These are phyloP conservation scores for Hyphodiscus hymeniophilus DNA, from an alignment of 495 filamentous ascomycete genomes.

Conservation along the genomic window DNA sequence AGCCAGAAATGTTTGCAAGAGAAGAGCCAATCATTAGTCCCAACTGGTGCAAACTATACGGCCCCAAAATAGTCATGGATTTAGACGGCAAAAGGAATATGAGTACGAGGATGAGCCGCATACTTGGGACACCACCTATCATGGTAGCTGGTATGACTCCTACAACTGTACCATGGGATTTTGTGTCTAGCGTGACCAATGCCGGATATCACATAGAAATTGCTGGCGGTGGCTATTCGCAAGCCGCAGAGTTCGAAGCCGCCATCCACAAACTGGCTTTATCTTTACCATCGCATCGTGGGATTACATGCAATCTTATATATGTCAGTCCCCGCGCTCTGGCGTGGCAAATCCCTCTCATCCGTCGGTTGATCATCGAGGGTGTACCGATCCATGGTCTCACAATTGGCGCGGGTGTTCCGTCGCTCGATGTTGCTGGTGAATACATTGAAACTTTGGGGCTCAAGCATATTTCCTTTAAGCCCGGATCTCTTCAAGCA, in stretches of 20 bases:
- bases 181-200: slow-evolving; percentile 48
- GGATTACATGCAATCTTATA: slow-evolving; percentile 86
- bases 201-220: slow-evolving; percentile 6
- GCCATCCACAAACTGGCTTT: too few species aligned
- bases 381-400: slow-evolving; percentile 89
- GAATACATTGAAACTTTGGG: slow-evolving; percentile 86
- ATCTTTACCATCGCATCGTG: slow-evolving; percentile 79
- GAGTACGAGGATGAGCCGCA: slow-evolving; percentile 91
- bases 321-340: slow-evolving; percentile 92
- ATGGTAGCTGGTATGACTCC: slow-evolving; percentile 96
- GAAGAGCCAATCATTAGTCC: slow-evolving; percentile 84
- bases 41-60: slow-evolving; percentile 91
- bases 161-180: slow-evolving; percentile 84
- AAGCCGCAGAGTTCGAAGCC: slow-evolving; percentile 59
- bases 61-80: slow-evolving; percentile 78
- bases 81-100: slow-evolving; percentile 72
- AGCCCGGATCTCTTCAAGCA: slow-evolving; percentile 77
- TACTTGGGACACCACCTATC: slow-evolving; percentile 77
- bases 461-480: slow-evolving; percentile 88
- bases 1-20: slow-evolving; percentile 87
- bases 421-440: slow-evolving; percentile 84
- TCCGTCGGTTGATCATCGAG: slow-evolving; percentile 68
- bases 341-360: slow-evolving; percentile 92
- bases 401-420: slow-evolving; percentile 87
- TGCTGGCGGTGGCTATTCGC: slow-evolving; percentile 1